Evolutionary conservation across 352 stramenopile species (phyloP), one percentile per base, ranked within the genome.

Genomic region (Globisporangium spinosum): DNA sequence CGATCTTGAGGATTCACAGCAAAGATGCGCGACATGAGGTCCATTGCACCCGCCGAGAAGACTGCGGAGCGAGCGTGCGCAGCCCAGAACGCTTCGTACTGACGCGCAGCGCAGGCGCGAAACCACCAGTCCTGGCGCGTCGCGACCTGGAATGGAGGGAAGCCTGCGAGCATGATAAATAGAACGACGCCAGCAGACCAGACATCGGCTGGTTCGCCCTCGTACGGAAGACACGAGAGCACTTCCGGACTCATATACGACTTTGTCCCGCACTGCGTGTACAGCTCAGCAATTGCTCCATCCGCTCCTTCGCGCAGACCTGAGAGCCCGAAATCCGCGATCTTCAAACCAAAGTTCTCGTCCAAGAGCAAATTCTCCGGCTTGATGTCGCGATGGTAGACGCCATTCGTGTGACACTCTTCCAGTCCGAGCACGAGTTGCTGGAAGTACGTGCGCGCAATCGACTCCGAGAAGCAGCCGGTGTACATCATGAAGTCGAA

Each of bases 301-400:
- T 88, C 83, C 0, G 83, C 66, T 55, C 80, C 80, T 72, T 91
- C 82, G 38, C 77, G 76, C 56, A 96, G 87, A 22, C 96, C 97
- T 5, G 95, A 97, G n/a, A 98, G 79, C 1, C 96, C 96, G 79
- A 99, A 98, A 64, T 99, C 96, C 5, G 91, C 95, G 27, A 99
- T 89, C 70, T 98, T 98, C 68, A 98, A 71, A 9, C 73, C 58
- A 63, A 92, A 93, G 35, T 84, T 78, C 20, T 89, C 79, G 72
- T 97, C 89, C 35, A 98, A 67, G 15, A 98, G 74, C 55, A 98
- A 68, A 69, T 98, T 98, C 69, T 98, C 94, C 3, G 93, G 94
- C 76, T 98, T 98, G 66, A 98, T 94, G 69, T 98, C 94, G 59
- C 93, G 89, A 58, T 97, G 90, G 73, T 91, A 94, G n/a, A 97